A percentile compares a stretch with the other conserved stretches of the same genome.
These are phyloP conservation scores for Diaporthe batatas DNA, from an alignment of 2,329 filamentous ascomycete species.

Conservation along the genomic window DNA sequence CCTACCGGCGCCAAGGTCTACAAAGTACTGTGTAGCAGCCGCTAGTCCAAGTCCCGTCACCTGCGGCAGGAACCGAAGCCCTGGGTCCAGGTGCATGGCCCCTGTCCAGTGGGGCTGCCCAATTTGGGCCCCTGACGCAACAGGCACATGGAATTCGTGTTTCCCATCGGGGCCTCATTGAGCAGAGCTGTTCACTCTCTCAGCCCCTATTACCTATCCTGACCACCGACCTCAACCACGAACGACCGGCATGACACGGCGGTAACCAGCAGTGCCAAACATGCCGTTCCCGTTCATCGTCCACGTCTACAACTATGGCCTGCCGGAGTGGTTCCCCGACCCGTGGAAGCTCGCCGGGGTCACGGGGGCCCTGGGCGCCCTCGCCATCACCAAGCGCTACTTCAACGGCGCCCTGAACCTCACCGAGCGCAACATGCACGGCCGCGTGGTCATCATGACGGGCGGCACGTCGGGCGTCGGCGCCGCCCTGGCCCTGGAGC, in stretches of 20 bases:
- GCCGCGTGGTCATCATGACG: slow-evolving; percentile 93
- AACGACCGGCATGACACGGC: slow-evolving; percentile 41
- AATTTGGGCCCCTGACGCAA: slow-evolving; percentile 39
- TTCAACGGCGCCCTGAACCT: slow-evolving; percentile 80
- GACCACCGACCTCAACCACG: slow-evolving; percentile 3
- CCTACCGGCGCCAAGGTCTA: slow-evolving; percentile 6
- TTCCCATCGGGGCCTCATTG: slow-evolving; percentile 20
- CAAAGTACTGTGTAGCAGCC: background rate
- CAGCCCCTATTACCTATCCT: slow-evolving; percentile 33
- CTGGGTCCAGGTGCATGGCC: slow-evolving; percentile 18
- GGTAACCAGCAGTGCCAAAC: slow-evolving; percentile 43
- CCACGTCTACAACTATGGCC: slow-evolving; percentile 61
- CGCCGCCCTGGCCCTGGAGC: slow-evolving; percentile 77
- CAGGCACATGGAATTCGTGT: slow-evolving; percentile 26
- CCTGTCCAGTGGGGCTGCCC: slow-evolving; percentile 1
- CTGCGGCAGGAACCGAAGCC: slow-evolving; percentile 37
- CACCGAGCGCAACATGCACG: slow-evolving; percentile 88
- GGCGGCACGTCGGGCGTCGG: slow-evolving; percentile 96
- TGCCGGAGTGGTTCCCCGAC: slow-evolving; percentile 62
- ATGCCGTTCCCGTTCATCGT: slow-evolving; percentile 69
- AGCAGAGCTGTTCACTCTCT: slow-evolving; percentile 17
- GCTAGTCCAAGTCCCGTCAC: slow-evolving; percentile 26
- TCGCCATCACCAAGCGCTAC: slow-evolving; percentile 76
- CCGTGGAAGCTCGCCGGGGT: slow-evolving; percentile 58
- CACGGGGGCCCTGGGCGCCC: slow-evolving; percentile 52